Evolutionary conservation across 2,329 filamentous ascomycete species (phyloP), one percentile per base, ranked within the genome.

Genomic region (Sporothrix inflata): DNA sequence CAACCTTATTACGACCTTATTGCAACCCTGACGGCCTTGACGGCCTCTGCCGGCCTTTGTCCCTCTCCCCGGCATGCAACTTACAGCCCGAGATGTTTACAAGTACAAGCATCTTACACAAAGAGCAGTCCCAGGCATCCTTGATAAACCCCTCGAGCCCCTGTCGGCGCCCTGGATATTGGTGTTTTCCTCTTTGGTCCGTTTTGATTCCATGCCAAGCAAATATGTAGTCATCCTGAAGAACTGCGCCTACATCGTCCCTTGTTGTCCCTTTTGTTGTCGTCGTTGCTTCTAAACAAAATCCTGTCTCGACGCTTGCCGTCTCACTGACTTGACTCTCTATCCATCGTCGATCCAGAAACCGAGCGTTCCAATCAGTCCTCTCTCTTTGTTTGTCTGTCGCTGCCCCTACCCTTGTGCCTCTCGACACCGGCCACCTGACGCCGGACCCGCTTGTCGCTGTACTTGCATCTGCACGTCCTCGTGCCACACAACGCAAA

Each of bases 291-390:
- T 40, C 38, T 30, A 12, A 40, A 11, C 9, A 11, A 42, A 55
- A 30, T 6, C 51, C 24, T 38, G 16, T 65, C 60, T 40, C 34
- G n/a, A 65, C n/a, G 55, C 16, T 11, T 8, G 21, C 55, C 3
- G 14, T 65, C 60, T 45, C 60, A 45, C 38, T 24, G 38, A 42
- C 38, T 24, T 65, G 1, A 61, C 55, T 61, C 30, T 65, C 21
- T 65, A 6, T 49, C 2, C 60, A 45, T 65, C 60, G 60, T 65
- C 60, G 38, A 65, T 65, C 60, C n/a, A 65, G 60, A 70, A 38
- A 47, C 55, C 42, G n/a, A 11, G 49, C 60, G 40, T 42, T 51
- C 55, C 60, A 61, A 38, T 34, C 55, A 70, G 42, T 27, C 38
- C 34, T 61, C 47, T 34, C 21, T 14, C 7, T 60, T 63, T 12